Evolutionary conservation across 2,329 filamentous ascomycete species (phyloP).

Genomic region (Ascochyta pisi): DNA sequence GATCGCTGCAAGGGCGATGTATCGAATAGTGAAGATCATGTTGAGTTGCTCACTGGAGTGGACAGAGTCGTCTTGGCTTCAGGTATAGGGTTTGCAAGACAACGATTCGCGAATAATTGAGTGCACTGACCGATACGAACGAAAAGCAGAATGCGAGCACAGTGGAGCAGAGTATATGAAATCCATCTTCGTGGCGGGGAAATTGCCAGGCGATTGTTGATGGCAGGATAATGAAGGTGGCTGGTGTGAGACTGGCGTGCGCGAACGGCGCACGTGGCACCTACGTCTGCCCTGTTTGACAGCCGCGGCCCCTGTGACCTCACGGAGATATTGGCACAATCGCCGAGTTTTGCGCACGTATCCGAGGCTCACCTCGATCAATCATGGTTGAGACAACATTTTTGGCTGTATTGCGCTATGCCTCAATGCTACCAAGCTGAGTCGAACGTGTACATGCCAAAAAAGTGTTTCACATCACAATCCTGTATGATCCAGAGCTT

Average conservation of each 20-base stretch:
- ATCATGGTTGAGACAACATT: not conserved
- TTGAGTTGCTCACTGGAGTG: conserved; percentile 20
- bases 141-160: conserved; percentile 4
- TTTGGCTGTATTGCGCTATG: not conserved
- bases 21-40: conserved; percentile 37
- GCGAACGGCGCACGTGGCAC: conserved; percentile 1
- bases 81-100: not conserved
- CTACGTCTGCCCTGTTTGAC: not conserved
- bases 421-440: not conserved
- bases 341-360: not conserved
- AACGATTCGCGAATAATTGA: not conserved
- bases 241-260: conserved; percentile 4
- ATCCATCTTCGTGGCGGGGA: conserved; percentile 16
- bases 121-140: conserved; percentile 1
- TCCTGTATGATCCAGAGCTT: not conserved
- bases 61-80: not conserved
- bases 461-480: not conserved
- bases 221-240: conserved; percentile 13
- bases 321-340: not conserved
- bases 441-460: conserved; percentile 10
- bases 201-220: conserved; percentile 4
- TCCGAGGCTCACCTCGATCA: not conserved
- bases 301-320: not conserved
- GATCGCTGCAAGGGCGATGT: conserved; percentile 29
- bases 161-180: conserved; percentile 12